Conservation (phyloP, 371 early-diverging fungal genomes). For the Apophysomyces trapeziformis region DNA sequence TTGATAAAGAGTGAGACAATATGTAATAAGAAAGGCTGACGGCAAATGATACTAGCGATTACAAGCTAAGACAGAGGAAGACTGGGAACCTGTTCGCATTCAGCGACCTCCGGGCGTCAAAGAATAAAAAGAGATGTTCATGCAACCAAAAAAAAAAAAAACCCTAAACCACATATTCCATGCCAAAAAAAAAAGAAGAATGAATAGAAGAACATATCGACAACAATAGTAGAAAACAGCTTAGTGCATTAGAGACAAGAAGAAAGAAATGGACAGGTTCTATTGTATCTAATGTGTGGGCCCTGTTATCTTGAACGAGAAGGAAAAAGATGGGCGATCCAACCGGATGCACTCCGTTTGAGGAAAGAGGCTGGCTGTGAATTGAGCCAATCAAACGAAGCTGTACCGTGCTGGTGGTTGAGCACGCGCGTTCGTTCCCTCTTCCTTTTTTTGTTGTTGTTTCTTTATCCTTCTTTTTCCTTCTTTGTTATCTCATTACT, state of each 20-base stretch:
- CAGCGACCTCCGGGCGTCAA: slow-evolving; percentile 47
- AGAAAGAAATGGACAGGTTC: too few species aligned
- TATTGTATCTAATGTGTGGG: too few species aligned
- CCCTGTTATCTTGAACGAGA: too few species aligned
- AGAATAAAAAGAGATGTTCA: slow-evolving; percentile 11
- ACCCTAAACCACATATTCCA: not conserved
- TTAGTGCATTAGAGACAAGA: too few species aligned
- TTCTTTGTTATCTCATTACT: not conserved
- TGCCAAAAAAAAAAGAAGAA: too few species aligned
- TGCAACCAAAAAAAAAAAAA: not conserved
- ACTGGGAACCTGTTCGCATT: slow-evolving; percentile 59
- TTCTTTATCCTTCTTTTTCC: slow-evolving; percentile 13
- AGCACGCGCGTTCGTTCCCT: slow-evolving; percentile 14
- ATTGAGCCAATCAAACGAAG: slow-evolving; percentile 2
- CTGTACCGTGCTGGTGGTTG: not conserved
- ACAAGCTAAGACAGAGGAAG: slow-evolving; percentile 54
- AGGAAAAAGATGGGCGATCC: too few species aligned
- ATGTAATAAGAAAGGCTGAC: not conserved
- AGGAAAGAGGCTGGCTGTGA: slow-evolving; percentile 2
- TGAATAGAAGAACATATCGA: too few species aligned
- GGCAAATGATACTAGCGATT: slow-evolving; percentile 35
- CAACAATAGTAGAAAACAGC: too few species aligned
- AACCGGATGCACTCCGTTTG: not conserved
- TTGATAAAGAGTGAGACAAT: not conserved
- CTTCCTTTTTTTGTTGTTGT: slow-evolving; percentile 4